Evolutionary conservation across 2,329 filamentous ascomycete species (phyloP).

Genomic region (Penicillium sp.): DNA sequence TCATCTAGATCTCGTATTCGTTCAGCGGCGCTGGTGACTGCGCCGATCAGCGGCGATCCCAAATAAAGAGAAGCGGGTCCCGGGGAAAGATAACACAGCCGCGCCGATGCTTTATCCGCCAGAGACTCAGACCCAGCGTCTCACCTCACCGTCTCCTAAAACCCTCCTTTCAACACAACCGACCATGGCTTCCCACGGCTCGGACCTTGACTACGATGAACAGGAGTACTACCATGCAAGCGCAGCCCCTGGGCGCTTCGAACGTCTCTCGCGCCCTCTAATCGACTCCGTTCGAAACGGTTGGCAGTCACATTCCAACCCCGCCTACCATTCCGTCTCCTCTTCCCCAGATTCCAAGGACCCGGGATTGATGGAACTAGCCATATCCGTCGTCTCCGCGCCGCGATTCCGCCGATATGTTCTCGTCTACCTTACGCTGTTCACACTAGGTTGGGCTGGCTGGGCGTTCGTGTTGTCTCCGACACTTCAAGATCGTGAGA

Average conservation of each 20-base stretch:
- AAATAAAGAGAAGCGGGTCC: neutral
- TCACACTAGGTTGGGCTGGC: slow-evolving; percentile 30
- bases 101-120: neutral
- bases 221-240: slow-evolving; percentile 12
- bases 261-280: slow-evolving; percentile 30
- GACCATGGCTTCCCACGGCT: slow-evolving; percentile 10
- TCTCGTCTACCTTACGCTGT: slow-evolving; percentile 34
- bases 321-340: slow-evolving; percentile 19
- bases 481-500: slow-evolving; percentile 30
- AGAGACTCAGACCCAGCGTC: neutral
- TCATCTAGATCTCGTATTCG: neutral
- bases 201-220: slow-evolving; percentile 31
- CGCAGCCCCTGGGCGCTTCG: slow-evolving; percentile 6
- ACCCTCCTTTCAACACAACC: neutral
- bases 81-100: slow-evolving; percentile 1
- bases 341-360: slow-evolving; percentile 19
- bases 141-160: neutral
- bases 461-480: slow-evolving; percentile 37
- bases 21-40: neutral
- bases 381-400: slow-evolving; percentile 35
- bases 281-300: slow-evolving; percentile 41
- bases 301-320: slow-evolving; percentile 32
- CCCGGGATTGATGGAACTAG: slow-evolving; percentile 25
- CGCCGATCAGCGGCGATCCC: slow-evolving; percentile 3
- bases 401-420: slow-evolving; percentile 44